These are phyloP conservation scores for Tetraselmis chui DNA, from an alignment of 139 green algal genomes.

Conservation along the genomic window DNA sequence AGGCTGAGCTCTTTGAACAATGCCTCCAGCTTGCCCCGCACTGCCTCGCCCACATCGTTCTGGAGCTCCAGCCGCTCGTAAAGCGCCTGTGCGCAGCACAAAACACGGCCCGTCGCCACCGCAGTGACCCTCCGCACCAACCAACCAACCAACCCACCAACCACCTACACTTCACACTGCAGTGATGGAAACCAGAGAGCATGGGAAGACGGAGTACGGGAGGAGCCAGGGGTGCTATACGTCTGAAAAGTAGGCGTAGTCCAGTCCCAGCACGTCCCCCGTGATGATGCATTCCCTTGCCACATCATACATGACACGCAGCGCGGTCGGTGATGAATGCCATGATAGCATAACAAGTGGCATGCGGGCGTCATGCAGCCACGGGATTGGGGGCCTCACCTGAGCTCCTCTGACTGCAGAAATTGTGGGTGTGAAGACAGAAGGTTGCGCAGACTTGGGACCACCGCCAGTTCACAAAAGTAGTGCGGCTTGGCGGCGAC, in stretches of 20 bases:
- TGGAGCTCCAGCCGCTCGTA: background rate
- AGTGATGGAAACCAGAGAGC: no score
- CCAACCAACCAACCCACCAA: no score
- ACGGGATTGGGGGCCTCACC: background rate
- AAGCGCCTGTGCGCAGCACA: background rate
- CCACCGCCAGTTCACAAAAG: background rate
- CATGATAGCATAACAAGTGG: no score
- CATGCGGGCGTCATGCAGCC: no score
- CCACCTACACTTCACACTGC: no score
- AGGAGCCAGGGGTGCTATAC: background rate
- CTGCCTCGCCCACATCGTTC: background rate
- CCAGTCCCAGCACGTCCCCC: background rate
- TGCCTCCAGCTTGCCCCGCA: background rate
- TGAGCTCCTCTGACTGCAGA: background rate
- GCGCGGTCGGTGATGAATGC: no score
- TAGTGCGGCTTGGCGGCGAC: background rate
- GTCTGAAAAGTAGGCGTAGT: background rate
- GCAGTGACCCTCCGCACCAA: no score
- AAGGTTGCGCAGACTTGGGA: background rate
- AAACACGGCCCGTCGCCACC: no score
- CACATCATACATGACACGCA: no score
- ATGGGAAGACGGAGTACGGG: background rate
- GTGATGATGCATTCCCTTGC: background rate
- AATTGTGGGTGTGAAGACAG: background rate
- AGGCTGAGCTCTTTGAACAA: background rate